Conservation (phyloP, 2,329 filamentous ascomycete genomes). For the Talaromyces piceae region DNA sequence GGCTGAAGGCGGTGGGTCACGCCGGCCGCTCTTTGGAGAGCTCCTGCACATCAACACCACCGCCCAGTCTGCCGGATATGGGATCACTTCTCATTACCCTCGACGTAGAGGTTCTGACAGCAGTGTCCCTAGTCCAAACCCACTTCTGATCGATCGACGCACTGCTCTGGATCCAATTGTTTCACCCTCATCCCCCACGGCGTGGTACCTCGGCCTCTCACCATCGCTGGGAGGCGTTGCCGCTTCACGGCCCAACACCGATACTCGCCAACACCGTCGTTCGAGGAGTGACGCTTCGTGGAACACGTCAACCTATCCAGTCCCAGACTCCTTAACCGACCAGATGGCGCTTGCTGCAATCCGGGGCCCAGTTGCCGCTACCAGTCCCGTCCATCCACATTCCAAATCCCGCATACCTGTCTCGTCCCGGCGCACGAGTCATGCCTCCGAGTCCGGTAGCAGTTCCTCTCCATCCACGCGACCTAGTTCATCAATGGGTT, state of each 20-base stretch:
- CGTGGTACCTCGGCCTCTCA: slow-evolving; percentile 52
- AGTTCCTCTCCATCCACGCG: slow-evolving; percentile 28
- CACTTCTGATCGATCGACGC: slow-evolving; percentile 33
- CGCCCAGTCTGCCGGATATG: slow-evolving; percentile 46
- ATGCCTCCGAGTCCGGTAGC: slow-evolving; percentile 33
- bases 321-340: slow-evolving; percentile 22
- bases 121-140: slow-evolving; percentile 49
- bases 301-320: slow-evolving; percentile 20
- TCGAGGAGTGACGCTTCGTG: slow-evolving; percentile 52
- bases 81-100: slow-evolving; percentile 46
- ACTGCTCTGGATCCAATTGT: slow-evolving; percentile 32
- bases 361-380: slow-evolving; percentile 20
- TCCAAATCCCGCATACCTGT: slow-evolving; percentile 41
- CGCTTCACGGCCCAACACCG: slow-evolving; percentile 5
- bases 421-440: slow-evolving; percentile 32
- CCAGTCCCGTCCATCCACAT: slow-evolving; percentile 22
- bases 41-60: slow-evolving; percentile 55
- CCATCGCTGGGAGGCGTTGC: slow-evolving; percentile 37
- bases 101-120: slow-evolving; percentile 64
- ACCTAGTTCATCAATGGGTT: slow-evolving; percentile 25
- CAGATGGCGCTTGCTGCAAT: slow-evolving; percentile 29
- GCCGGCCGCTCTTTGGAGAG: slow-evolving; percentile 66
- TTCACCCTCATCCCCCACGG: slow-evolving; percentile 58
- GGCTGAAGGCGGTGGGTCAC: slow-evolving; percentile 12
- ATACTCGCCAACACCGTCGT: slow-evolving; percentile 29